Evolutionary conservation across 352 stramenopile species (phyloP).

Genomic region (Pythium graminicola): DNA sequence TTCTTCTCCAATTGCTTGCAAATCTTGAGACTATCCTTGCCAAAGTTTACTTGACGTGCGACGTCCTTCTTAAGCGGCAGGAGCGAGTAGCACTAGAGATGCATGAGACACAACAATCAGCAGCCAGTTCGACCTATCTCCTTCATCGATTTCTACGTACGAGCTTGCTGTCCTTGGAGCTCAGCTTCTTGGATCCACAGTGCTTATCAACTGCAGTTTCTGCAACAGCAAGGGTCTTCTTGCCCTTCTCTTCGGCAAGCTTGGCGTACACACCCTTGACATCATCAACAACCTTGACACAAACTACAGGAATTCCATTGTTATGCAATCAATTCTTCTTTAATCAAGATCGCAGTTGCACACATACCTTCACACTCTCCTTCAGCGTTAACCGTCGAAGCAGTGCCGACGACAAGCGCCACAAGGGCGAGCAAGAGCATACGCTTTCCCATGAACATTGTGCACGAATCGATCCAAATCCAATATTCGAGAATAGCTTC

Average conservation of each 20-base stretch:
- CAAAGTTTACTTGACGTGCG: slow-evolving; percentile 87
- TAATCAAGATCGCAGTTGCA: slow-evolving; percentile 1
- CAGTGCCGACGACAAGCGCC: slow-evolving; percentile 40
- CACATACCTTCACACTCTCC: slow-evolving; percentile 87
- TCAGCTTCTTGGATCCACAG: slow-evolving; percentile 75
- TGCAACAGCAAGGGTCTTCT: slow-evolving; percentile 72
- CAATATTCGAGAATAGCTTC: slow-evolving; percentile 27
- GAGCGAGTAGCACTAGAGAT: slow-evolving; percentile 89
- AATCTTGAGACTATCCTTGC: slow-evolving; percentile 91
- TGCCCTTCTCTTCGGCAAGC: slow-evolving; percentile 61
- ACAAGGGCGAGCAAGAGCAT: slow-evolving; percentile 61
- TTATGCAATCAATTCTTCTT: neutral
- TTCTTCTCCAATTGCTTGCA: slow-evolving; percentile 93
- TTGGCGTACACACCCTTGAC: slow-evolving; percentile 68
- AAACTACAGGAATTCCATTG: slow-evolving; percentile 49
- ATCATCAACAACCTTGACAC: slow-evolving; percentile 87
- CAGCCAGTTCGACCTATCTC: neutral
- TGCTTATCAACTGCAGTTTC: slow-evolving; percentile 83
- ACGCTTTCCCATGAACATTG: slow-evolving; percentile 50
- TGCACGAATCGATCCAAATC: slow-evolving; percentile 1
- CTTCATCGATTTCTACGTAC: slow-evolving; percentile 28
- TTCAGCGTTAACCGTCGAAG: slow-evolving; percentile 34
- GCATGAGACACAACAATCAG: neutral
- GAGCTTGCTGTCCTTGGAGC: slow-evolving; percentile 89
- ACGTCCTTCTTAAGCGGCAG: slow-evolving; percentile 93